phyloP scores from a whole-genome alignment of 2,329 filamentous ascomycete species.

The Teratosphaeria viscida region DNA sequence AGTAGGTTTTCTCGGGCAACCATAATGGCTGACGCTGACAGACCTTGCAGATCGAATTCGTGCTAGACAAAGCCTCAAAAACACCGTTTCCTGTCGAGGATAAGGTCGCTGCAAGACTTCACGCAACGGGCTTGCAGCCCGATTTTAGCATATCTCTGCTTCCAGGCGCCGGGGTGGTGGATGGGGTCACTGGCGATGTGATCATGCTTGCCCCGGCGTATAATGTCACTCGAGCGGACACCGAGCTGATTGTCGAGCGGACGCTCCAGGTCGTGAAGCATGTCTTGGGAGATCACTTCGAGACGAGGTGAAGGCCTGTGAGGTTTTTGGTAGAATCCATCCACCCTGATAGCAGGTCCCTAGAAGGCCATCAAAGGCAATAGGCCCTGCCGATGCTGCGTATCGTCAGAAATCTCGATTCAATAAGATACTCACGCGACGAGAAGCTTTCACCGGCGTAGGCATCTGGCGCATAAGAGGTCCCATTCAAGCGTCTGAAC shows the following conservation, averaged over 20 bases:
- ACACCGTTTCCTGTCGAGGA: slow-evolving; percentile 37
- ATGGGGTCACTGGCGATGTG: slow-evolving; percentile 51
- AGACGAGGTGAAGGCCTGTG: neutral
- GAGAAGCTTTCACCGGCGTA: neutral
- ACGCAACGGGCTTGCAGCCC: neutral
- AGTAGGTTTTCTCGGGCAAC: neutral
- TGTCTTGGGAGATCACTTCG: neutral
- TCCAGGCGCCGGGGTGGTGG: slow-evolving; percentile 49
- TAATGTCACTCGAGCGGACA: slow-evolving; percentile 46
- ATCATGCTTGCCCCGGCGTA: slow-evolving; percentile 58
- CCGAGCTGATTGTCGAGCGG: slow-evolving; percentile 42
- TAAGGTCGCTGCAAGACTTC: slow-evolving; percentile 31
- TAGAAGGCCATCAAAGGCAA: too few relatives aligned
- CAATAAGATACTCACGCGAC: neutral
- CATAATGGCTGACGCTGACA: neutral
- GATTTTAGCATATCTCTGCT: slow-evolving; percentile 46
- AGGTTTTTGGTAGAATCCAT: too few relatives aligned
- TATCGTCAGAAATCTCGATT: too few relatives aligned
- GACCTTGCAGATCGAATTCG: slow-evolving; percentile 43
- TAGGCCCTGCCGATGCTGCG: too few relatives aligned
- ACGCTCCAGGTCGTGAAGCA: neutral
- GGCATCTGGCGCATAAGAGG: too few relatives aligned
- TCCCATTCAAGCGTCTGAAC: too few relatives aligned
- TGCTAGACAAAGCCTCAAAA: slow-evolving; percentile 42
- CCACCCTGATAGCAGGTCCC: too few relatives aligned